Evolutionary conservation across 371 early-diverging fungal species (phyloP).

Genomic region (Actinomortierella ambigua): DNA sequence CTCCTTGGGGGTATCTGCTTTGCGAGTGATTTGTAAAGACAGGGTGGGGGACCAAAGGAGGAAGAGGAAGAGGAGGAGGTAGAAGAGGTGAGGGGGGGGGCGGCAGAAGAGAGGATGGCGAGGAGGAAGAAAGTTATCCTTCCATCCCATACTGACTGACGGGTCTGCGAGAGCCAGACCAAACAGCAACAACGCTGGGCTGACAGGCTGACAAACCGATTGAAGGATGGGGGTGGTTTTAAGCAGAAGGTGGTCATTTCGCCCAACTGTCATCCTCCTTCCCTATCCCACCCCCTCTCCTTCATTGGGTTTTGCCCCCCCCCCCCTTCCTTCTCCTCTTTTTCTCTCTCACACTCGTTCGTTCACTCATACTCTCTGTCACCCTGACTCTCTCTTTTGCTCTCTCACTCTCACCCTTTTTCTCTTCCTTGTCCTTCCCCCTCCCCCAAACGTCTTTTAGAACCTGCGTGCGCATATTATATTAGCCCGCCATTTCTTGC

Average conservation of each 20-base stretch:
- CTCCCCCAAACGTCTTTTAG: neutral
- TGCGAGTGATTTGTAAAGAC: too few species aligned
- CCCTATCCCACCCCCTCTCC: neutral
- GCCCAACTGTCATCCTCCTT: neutral
- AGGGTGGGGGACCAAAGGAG: too few species aligned
- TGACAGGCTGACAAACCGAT: neutral
- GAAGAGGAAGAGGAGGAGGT: too few species aligned
- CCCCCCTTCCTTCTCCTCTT: neutral
- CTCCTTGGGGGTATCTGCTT: too few species aligned
- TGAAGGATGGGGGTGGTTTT: neutral
- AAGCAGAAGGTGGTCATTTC: neutral
- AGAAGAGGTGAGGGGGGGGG: too few species aligned
- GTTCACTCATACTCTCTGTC: neutral
- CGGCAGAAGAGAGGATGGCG: too few species aligned
- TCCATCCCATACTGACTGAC: neutral
- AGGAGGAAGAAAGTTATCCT: neutral
- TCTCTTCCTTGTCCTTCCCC: neutral
- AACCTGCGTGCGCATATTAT: neutral
- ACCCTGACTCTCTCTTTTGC: neutral
- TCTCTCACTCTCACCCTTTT: neutral
- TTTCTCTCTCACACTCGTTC: neutral
- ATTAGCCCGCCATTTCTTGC: conserved; percentile 16
- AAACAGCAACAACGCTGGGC: neutral
- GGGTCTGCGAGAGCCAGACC: neutral
- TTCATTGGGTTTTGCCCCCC: conserved; percentile 1